phyloP scores from a whole-genome alignment of 352 stramenopile genomes.

The Globisporangium canariense region DNA sequence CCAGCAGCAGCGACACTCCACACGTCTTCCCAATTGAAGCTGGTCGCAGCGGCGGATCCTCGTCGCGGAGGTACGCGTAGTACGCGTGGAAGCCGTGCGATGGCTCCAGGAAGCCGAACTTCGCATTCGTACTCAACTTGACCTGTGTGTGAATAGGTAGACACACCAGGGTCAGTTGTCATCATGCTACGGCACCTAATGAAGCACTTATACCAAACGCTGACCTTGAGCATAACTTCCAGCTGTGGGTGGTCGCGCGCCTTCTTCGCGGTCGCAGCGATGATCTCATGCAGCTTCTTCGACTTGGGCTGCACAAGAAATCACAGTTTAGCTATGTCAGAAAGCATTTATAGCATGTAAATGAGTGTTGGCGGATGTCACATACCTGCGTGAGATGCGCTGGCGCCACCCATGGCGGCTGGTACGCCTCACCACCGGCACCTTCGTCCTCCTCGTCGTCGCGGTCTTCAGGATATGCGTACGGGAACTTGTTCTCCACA shows the following conservation, averaged over 20 bases:
- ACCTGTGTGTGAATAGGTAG: constrained; percentile 19
- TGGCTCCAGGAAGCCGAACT: constrained; percentile 36
- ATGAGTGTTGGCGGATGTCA: background rate
- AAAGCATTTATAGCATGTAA: background rate
- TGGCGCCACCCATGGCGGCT: constrained; percentile 27
- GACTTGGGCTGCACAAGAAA: constrained; percentile 31
- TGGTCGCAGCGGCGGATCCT: constrained; percentile 19
- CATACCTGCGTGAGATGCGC: constrained; percentile 26
- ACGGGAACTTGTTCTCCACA: constrained; percentile 38
- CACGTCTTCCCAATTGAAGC: background rate
- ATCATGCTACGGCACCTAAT: background rate
- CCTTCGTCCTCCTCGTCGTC: constrained; percentile 20
- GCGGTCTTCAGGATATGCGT: constrained; percentile 35
- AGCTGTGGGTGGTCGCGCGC: constrained; percentile 35
- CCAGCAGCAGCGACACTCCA: constrained; percentile 29
- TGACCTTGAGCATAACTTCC: constrained; percentile 47
- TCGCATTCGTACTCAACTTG: constrained; percentile 30
- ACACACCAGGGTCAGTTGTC: background rate
- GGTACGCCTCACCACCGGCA: constrained; percentile 25
- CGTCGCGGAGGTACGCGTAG: constrained; percentile 44
- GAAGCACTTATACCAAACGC: background rate
- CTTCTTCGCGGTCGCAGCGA: constrained; percentile 43
- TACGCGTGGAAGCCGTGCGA: constrained; percentile 35
- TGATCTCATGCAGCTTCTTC: constrained; percentile 37
- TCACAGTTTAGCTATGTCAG: background rate